Percentiles rank a stretch among this genome's conserved stretches.
Conservation (phyloP, 495 filamentous ascomycete genomes). For the Recurvomyces mirabilis region DNA sequence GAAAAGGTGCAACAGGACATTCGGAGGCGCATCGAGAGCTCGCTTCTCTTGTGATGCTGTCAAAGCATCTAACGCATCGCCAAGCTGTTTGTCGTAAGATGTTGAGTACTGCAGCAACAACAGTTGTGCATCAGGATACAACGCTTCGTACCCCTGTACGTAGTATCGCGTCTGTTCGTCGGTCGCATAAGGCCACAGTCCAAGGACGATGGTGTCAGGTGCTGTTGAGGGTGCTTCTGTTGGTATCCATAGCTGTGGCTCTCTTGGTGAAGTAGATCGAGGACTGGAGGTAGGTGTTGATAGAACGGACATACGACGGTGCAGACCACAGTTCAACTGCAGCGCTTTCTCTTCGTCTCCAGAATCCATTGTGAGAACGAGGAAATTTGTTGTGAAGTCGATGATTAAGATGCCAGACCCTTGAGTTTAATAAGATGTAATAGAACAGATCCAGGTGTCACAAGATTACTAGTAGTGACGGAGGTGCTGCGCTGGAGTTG, state of each 20-base stretch:
- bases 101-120: constrained; percentile 8
- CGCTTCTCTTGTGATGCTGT: constrained; percentile 3
- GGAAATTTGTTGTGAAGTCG: too few species aligned
- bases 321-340: not conserved
- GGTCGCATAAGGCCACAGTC: constrained; percentile 15
- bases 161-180: constrained; percentile 9
- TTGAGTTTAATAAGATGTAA: too few species aligned
- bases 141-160: constrained; percentile 6
- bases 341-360: constrained; percentile 4
- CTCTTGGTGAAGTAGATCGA: not conserved
- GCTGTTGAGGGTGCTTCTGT: not conserved
- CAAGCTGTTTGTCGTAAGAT: constrained; percentile 4
- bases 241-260: not conserved
- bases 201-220: constrained; percentile 11
- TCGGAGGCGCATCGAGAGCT: not conserved
- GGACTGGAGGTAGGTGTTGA: constrained; percentile 9
- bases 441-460: too few species aligned
- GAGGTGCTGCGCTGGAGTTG: too few species aligned
- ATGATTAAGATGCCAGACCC: too few species aligned
- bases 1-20: constrained; percentile 14
- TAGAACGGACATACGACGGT: constrained; percentile 4
- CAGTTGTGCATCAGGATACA: constrained; percentile 8
- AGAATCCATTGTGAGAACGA: not conserved
- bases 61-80: constrained; percentile 5
- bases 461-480: too few species aligned